These are phyloP conservation scores for Rhazya stricta DNA, from an alignment of 257 asterid species.

Conservation along the genomic window DNA sequence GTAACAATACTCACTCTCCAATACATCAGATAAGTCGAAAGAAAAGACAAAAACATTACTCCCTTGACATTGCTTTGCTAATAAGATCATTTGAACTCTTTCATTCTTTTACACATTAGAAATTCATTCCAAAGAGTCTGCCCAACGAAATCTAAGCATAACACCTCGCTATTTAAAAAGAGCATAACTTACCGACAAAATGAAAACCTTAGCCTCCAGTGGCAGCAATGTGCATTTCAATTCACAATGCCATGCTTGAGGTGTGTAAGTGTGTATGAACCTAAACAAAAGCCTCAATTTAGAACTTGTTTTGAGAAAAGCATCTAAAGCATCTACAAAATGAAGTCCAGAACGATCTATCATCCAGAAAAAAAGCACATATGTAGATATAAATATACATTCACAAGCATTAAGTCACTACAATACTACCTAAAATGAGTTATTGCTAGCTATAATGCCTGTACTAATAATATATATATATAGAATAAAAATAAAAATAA, in stretches of 20 bases:
- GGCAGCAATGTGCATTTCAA: background rate
- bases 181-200: background rate
- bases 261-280: background rate
- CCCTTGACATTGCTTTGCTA: background rate
- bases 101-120: background rate
- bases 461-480: background rate
- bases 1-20: background rate
- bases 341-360: background rate
- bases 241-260: conserved; percentile 5
- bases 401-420: background rate
- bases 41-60: background rate
- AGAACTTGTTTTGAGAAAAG: background rate
- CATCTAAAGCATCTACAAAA: background rate
- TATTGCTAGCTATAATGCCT: background rate
- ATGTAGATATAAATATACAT: background rate
- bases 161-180: background rate
- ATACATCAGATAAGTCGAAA: background rate
- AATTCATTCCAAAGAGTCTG: too few species aligned
- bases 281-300: background rate
- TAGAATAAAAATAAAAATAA: background rate
- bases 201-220: conserved; percentile 1
- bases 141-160: background rate
- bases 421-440: background rate
- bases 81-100: background rate
- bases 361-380: background rate